Conservation (phyloP, 768 basidiomycete genomes). For the Pisolithus sp. region DNA sequence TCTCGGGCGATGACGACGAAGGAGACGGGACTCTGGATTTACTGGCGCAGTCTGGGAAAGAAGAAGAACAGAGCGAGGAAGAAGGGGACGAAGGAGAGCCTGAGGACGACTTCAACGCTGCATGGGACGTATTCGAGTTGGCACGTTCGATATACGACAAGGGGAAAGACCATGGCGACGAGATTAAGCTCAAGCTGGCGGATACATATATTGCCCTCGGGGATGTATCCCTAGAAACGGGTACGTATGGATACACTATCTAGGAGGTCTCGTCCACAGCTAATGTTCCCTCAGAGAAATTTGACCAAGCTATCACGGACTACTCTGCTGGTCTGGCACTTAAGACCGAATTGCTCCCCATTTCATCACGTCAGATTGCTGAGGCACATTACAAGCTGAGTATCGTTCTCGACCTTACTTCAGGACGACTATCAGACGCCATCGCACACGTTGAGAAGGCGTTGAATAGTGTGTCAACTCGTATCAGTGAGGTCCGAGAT, state of each 20-base stretch:
- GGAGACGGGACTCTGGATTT: conserved; percentile 58
- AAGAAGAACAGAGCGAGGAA: conserved; percentile 46
- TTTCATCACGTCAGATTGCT: conserved; percentile 89
- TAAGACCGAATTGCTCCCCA: conserved; percentile 67
- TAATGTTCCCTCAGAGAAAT: conserved; percentile 62
- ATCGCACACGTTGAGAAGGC: conserved; percentile 78
- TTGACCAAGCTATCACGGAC: conserved; percentile 88
- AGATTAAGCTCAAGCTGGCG: conserved; percentile 73
- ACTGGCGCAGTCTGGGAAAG: conserved; percentile 52
- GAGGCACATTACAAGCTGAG: conserved; percentile 93
- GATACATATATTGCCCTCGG: conserved; percentile 88
- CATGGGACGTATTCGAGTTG: conserved; percentile 96
- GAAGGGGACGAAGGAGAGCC: conserved; percentile 72
- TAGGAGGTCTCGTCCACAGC: neutral
- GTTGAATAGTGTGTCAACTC: conserved; percentile 65
- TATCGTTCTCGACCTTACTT: conserved; percentile 86
- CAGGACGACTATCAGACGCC: conserved; percentile 76
- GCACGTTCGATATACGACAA: conserved; percentile 83
- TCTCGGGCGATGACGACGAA: conserved; percentile 73
- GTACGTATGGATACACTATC: conserved; percentile 37
- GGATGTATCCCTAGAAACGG: conserved; percentile 95
- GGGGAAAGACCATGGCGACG: conserved; percentile 49
- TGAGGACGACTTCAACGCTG: conserved; percentile 96
- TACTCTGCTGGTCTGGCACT: conserved; percentile 73
- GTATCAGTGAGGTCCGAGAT: conserved; percentile 55